Base-by-base conservation (phyloP, 352 stramenopile species). In the Globisporangium yorkense region DNA sequence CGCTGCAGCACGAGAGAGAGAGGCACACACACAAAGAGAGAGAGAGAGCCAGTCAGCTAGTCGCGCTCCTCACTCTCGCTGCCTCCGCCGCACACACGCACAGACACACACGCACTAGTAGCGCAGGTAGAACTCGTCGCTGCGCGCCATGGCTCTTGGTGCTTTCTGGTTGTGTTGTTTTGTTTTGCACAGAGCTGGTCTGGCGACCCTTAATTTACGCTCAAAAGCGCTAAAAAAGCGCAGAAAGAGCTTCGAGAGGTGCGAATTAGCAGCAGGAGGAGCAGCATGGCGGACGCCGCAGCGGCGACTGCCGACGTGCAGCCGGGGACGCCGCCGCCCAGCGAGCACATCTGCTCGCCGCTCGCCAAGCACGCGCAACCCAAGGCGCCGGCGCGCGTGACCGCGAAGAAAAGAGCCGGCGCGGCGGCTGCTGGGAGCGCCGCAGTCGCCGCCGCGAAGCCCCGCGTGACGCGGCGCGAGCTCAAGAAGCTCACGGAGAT, bases 61-160 rank as follows among this genome's bases (percentile, higher is more conserved):
- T 7, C 35, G 31, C 31, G 31, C 31, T n/a, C n/a, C n/a, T n/a
- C n/a, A n/a, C n/a, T n/a, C n/a, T n/a, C n/a, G 31, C 31, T 35
- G 3, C 9, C 8, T 7, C 8, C 5, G 35, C 35, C 35, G 5
- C 18, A 10, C 55, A 54, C 40, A 51, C 41, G 13, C 40, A 41
- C 21, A 48, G 1, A 24, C 46, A 31, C 6, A 55, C 24, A 80
- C 80, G 72, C 63, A 94, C 84, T 94, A 94, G 72, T 94, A 94
- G 60, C 84, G 84, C 56, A 94, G 63, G 70, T 94, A 94, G 68
- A 94, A 94, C 51, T 92, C 84, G 68, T 92, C 77, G 62, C 80
- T 62, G 54, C 70, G 64, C 13, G 80, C 62, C 84, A 94, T 94
- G 46, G 20, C 33, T 59, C 59, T 54, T 65, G 37, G 45, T 57